phyloP scores from a whole-genome alignment of 1,284 basidiomycete species.

The Vanrija humicola region DNA sequence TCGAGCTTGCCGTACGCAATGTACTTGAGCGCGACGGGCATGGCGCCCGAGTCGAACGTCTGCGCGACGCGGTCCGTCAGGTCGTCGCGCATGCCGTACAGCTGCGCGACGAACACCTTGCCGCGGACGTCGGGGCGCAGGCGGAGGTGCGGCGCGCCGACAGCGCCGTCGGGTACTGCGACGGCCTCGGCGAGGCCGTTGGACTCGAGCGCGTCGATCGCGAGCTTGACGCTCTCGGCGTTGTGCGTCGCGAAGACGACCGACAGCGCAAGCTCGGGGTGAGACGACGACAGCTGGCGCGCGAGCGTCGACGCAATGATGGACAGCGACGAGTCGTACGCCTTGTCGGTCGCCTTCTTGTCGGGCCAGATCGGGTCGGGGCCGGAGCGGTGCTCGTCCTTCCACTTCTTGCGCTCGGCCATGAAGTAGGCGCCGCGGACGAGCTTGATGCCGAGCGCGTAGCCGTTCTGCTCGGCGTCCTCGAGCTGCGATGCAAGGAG shows the following conservation, averaged over 20 bases:
- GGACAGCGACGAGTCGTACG: constrained; percentile 67
- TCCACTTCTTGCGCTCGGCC: constrained; percentile 57
- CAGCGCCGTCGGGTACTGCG: background rate
- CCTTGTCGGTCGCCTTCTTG: constrained; percentile 68
- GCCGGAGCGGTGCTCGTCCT: constrained; percentile 33
- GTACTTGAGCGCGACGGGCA: constrained; percentile 76
- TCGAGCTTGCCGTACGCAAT: constrained; percentile 77
- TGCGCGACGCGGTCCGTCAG: constrained; percentile 67
- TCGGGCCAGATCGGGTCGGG: constrained; percentile 51
- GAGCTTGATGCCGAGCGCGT: constrained; percentile 86
- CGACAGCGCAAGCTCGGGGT: constrained; percentile 55
- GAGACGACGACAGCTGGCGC: constrained; percentile 49
- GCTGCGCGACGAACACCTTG: constrained; percentile 71
- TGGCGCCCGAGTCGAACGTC: constrained; percentile 54
- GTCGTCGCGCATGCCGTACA: constrained; percentile 83
- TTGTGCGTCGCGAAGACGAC: constrained; percentile 88
- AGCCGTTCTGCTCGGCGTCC: constrained; percentile 67
- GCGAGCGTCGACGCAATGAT: constrained; percentile 55
- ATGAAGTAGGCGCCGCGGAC: constrained; percentile 92
- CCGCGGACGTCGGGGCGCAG: constrained; percentile 45
- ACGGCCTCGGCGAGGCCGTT: constrained; percentile 55
- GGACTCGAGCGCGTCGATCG: constrained; percentile 61
- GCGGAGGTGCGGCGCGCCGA: background rate
- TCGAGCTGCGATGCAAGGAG: constrained; percentile 64
- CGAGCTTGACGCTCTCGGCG: constrained; percentile 59